Conservation (phyloP, 352 stramenopile genomes). For the Phytophthora pisi region DNA sequence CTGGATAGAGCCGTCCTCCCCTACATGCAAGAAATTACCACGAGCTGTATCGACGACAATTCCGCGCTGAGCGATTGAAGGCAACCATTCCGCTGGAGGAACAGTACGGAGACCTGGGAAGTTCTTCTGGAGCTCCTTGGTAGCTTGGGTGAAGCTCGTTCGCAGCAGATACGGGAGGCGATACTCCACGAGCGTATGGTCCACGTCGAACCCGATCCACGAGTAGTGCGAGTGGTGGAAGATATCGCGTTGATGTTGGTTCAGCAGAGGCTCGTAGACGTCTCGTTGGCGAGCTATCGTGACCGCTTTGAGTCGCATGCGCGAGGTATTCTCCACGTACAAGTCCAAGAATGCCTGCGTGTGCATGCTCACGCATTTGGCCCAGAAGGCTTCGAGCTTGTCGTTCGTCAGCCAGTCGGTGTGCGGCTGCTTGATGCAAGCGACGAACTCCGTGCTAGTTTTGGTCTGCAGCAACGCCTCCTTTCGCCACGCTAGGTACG, state of each 20-base stretch:
- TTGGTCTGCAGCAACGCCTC: slow-evolving; percentile 38
- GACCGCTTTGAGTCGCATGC: slow-evolving; percentile 48
- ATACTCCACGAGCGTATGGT: slow-evolving; percentile 62
- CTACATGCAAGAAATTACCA: slow-evolving; percentile 56
- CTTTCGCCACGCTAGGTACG: slow-evolving; percentile 43
- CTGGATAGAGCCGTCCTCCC: slow-evolving; percentile 48
- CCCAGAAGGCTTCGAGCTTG: slow-evolving; percentile 54
- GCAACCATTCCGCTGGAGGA: slow-evolving; percentile 34
- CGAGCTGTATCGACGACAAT: slow-evolving; percentile 47
- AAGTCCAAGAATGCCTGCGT: slow-evolving; percentile 42
- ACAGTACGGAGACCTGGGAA: slow-evolving; percentile 45
- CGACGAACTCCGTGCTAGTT: slow-evolving; percentile 29
- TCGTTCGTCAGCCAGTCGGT: slow-evolving; percentile 44
- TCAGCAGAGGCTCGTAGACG: slow-evolving; percentile 24
- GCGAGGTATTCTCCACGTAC: slow-evolving; percentile 36
- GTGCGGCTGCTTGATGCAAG: slow-evolving; percentile 33
- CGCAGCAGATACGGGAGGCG: slow-evolving; percentile 49
- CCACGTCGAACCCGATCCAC: slow-evolving; percentile 67
- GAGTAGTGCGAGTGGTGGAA: slow-evolving; percentile 47
- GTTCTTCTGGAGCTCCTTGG: slow-evolving; percentile 50
- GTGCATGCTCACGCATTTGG: slow-evolving; percentile 41
- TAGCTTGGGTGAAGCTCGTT: slow-evolving; percentile 46
- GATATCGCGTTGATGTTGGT: slow-evolving; percentile 41
- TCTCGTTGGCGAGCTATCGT: slow-evolving; percentile 40
- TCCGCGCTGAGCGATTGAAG: slow-evolving; percentile 51